These are phyloP conservation scores for Myxozyma vanderwaltii DNA, from an alignment of 805 yeast species.

Conservation along the genomic window DNA sequence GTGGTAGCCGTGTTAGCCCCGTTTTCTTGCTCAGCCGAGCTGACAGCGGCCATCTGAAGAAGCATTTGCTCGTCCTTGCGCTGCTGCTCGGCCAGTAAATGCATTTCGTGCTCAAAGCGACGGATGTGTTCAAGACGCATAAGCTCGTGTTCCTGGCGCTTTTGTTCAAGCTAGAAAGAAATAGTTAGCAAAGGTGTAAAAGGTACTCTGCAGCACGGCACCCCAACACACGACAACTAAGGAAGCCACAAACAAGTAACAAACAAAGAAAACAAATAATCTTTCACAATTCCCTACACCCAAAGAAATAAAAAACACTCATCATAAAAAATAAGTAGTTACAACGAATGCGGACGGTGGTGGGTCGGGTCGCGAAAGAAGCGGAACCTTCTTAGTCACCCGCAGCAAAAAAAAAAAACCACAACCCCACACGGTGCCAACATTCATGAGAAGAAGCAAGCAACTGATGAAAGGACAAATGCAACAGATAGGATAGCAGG, in stretches of 20 bases:
- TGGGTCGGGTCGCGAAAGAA: not conserved
- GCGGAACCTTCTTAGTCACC: not conserved
- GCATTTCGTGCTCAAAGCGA: conserved; percentile 38
- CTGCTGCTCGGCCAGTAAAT: conserved; percentile 34
- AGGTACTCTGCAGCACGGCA: not conserved
- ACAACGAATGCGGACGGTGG: not conserved
- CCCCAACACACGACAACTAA: not conserved
- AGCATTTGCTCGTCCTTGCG: conserved; percentile 37
- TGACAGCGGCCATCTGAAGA: conserved; percentile 32
- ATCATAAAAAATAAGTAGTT: not conserved
- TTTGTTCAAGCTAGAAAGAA: conserved; percentile 32
- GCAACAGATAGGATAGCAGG: not conserved
- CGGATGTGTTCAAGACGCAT: conserved; percentile 35
- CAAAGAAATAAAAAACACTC: not conserved
- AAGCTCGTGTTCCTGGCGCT: conserved; percentile 37
- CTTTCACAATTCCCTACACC: not conserved
- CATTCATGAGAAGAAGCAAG: not conserved
- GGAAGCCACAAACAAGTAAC: too few species aligned
- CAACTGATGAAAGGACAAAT: not conserved
- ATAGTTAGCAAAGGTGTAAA: conserved; percentile 1
- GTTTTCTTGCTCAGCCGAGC: conserved; percentile 22
- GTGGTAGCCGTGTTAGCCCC: conserved; percentile 31
- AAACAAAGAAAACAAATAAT: not conserved
- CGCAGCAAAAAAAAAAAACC: not conserved
- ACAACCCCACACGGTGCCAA: conserved; percentile 1